Percentiles rank a stretch among this genome's conserved stretches.
Evolutionary conservation across 331 rosid genomes (phyloP).

Genomic region (Spiraea crenata): DNA sequence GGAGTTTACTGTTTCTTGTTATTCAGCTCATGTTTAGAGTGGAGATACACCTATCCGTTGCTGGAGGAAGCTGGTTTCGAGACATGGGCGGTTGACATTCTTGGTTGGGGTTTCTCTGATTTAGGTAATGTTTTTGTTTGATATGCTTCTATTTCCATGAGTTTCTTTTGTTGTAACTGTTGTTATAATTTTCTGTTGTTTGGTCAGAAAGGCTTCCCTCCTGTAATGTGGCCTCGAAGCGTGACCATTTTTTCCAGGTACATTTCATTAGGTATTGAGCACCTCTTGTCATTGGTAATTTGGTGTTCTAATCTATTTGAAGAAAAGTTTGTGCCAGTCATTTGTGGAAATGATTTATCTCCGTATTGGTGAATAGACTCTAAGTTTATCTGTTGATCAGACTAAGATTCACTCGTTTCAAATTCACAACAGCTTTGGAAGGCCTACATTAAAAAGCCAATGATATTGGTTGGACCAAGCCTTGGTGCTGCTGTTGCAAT

Average conservation of each 20-base stretch:
- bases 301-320: background rate
- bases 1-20: constrained; percentile 37
- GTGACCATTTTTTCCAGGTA: constrained; percentile 87
- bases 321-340: background rate
- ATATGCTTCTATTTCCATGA: background rate
- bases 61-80: constrained; percentile 81
- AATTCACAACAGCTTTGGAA: constrained; percentile 71
- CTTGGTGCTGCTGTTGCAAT: constrained; percentile 97
- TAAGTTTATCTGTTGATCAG: background rate
- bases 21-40: constrained; percentile 91
- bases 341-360: background rate
- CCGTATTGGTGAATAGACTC: background rate
- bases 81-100: constrained; percentile 93
- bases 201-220: constrained; percentile 61
- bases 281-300: constrained; percentile 7
- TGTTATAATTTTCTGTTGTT: constrained; percentile 11
- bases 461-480: constrained; percentile 93
- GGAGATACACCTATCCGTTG: constrained; percentile 85
- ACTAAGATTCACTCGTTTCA: constrained; percentile 23
- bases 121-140: constrained; percentile 53
- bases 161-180: background rate
- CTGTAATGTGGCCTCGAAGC: constrained; percentile 72
- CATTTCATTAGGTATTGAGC: constrained; percentile 14
- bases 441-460: constrained; percentile 68
- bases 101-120: constrained; percentile 99